Base-by-base conservation (phyloP, 768 basidiomycete species). In the Termitomyces heimii region DNA sequence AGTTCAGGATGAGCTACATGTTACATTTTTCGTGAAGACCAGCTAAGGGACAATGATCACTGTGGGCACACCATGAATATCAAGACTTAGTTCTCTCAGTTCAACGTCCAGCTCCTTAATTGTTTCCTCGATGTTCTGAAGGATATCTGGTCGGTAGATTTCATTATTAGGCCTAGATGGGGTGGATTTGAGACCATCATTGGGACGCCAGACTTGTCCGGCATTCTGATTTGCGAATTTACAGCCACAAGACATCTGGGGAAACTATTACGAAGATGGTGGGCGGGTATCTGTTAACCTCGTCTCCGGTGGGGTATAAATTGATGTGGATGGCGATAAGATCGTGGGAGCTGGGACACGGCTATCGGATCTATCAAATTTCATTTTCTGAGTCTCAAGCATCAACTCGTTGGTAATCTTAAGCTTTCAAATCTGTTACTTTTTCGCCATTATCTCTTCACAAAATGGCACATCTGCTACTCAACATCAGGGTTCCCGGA, bases 1-100 rank as follows among this genome's bases (percentile, higher is more conserved):
- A 89, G 71, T 67, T 92, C 89, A 2, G 89, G 89, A 61, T 85
- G 85, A 18, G 75, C 89, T 91, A 63, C 29, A 14, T 43, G 20
- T 3, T 24, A 14, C 39, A 32, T 49, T 16, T 12, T 32, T 12
- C 22, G 8, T 20, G 12, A 40, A 47, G 54, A 51, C 60, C 31
- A 28, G 39, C 20, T 18, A 35, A 39, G 14, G 35, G 28, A 18
- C n/a, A 16, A 48, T 3, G 20, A 31, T 37, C 10, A 57, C 31
- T 5, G 3, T 7, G 4, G 4, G 55, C 77, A 39, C 63, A 87
- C 89, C 80, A 60, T 87, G 88, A 20, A 93, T 89, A 64, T 88
- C 84, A 31, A 88, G 69, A 65, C 88, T 91, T 20, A 92, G 70
- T 35, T 63, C 69, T 54, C 82, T 75, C 53, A 92, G 69, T 46